Base-by-base conservation (phyloP, 2,329 filamentous ascomycete species). In the Sclerotinia borealis region DNA sequence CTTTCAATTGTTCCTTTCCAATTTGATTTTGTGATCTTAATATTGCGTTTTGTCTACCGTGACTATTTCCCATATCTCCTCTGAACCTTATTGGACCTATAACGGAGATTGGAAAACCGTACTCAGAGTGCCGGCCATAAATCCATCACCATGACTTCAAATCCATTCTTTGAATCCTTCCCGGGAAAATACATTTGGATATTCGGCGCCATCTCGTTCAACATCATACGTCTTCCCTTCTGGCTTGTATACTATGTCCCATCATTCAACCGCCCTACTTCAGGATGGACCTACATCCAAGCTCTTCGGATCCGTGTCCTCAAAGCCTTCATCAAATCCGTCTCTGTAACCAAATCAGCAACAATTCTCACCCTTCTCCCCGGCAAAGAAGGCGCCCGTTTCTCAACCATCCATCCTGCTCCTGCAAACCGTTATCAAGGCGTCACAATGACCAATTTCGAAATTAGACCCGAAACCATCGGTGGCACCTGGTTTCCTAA, bases 401-500 rank as follows among this genome's bases (percentile, higher is more conserved):
- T 52, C 15, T 5, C 27, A 5, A 61, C n/a, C 17, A 43, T 61
- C 5, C 1, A 61, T 1, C 63, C 63, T 1, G 31, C 49, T 15
- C 19, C 36, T 7, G 6, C 49, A 15, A 29, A 11, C 0, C 29
- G 5, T 10, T 64, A 64, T 27, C 29, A 27, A 19, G 63, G 63
- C 2, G 34, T 61, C 13, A 36, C 41, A 1, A 29, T 29, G 17
- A 19, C 48, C 11, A 59, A 64, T 27, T 10, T 25, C 0, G 9
- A 50, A 10, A 61, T 61, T n/a, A 13, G 3, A 13, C 63, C 63
- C 4, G n/a, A 50, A n/a, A 19, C 13, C 9, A 41, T 64, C 8
- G 73, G 73, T 3, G 72, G 72, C 2, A 74, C 72, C 3, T 75
- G 73, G 73, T 75, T 68, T 50, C 71, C 71, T 11, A 17, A 47